Conservation (phyloP, 192 early-diverging fungal genomes). For the Backusella australiensis region DNA sequence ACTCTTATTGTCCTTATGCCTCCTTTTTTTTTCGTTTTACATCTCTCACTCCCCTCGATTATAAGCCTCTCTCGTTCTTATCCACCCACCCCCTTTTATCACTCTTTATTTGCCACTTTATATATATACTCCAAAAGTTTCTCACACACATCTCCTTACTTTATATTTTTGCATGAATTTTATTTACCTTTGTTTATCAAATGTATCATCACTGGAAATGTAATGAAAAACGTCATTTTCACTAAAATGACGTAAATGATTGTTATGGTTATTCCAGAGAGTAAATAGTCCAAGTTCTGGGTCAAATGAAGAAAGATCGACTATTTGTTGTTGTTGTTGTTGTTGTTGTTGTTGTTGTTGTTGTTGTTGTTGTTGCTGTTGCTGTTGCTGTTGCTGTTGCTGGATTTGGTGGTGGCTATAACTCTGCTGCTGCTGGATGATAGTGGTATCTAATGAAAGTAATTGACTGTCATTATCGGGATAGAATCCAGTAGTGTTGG, state of each 20-base stretch:
- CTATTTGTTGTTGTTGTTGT: neutral
- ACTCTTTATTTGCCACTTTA: neutral
- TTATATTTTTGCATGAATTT: neutral
- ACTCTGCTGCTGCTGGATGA: neutral
- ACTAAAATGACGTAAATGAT: constrained; percentile 13
- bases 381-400: neutral
- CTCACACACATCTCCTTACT: neutral
- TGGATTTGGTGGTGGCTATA: neutral
- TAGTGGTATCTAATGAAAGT: neutral
- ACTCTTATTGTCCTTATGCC: neutral
- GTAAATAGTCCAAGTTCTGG: neutral
- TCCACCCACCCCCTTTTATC: neutral
- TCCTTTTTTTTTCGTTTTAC: neutral
- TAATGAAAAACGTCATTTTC: constrained; percentile 4
- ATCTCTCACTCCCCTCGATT: neutral
- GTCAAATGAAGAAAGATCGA: neutral
- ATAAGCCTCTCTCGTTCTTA: neutral
- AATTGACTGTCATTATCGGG: neutral
- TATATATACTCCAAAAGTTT: neutral
- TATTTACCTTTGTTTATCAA: constrained; percentile 1
- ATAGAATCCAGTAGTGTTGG: neutral
- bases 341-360: neutral
- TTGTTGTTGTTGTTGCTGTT: neutral
- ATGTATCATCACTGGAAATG: neutral
- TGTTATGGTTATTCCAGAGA: neutral